Conservation (phyloP, 129 eudicot genomes). For the sunflower (Helianthus annuus) region HanXRQr2.0-SUNRISE NC_035446.2:137822903-137823402, state of each 20-base stretch:
- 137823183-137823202: background rate
- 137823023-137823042: background rate
- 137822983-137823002: no score
- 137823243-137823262: slow-evolving; percentile 98
- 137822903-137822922: no score
- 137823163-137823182: background rate
- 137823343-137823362: no score
- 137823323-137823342: slow-evolving; percentile 92
- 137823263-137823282: slow-evolving; percentile 64
- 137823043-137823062: slow-evolving; percentile 50
- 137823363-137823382: no score
- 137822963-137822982: no score
- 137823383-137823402: no score
- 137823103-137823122: slow-evolving; percentile 80
- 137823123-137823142: slow-evolving; percentile 93
- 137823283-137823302: slow-evolving; percentile 69
- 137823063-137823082: slow-evolving; percentile 78
- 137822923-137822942: no score
- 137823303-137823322: slow-evolving; percentile 65
- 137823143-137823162: slow-evolving; percentile 57
- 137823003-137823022: no score
- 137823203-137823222: background rate
- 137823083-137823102: slow-evolving; percentile 77
- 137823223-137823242: slow-evolving; percentile 8
- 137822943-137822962: no score